phyloP scores from a whole-genome alignment of 176 grass and related monocot genomes.

The Rhynchospora pubera region DNA sequence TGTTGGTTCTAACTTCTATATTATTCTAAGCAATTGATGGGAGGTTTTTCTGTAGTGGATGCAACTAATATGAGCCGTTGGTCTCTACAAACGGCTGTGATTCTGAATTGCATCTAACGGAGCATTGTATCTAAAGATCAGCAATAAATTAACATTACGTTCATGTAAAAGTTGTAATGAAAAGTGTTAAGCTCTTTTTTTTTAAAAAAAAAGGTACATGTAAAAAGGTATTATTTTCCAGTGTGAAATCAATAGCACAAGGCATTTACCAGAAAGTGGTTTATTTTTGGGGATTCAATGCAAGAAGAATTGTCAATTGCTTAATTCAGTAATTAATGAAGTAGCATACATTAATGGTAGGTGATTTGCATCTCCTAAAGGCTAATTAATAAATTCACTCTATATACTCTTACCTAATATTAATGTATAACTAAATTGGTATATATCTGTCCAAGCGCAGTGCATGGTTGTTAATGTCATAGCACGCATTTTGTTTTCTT shows the following conservation, averaged over 20 bases:
- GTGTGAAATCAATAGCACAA: not conserved
- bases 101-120: not conserved
- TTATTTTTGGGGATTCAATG: not conserved
- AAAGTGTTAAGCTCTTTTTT: too few relatives aligned
- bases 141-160: not conserved
- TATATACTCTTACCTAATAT: not conserved
- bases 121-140: not conserved
- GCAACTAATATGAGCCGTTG: not conserved
- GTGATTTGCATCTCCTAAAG: not conserved
- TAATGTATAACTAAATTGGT: not conserved
- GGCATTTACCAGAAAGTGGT: not conserved
- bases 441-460: not conserved
- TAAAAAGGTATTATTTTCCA: not conserved
- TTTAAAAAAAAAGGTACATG: too few relatives aligned
- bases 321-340: too few relatives aligned
- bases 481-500: not conserved
- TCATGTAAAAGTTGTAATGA: too few relatives aligned
- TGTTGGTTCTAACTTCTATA: not conserved
- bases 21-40: too few relatives aligned
- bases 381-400: not conserved
- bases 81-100: not conserved
- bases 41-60: not conserved
- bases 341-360: not conserved
- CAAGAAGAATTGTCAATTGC: not conserved
- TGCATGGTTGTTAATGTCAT: not conserved